A percentile compares a stretch with the other conserved stretches of the same genome.
phyloP scores from a whole-genome alignment of 148 eudicot genomes.

The Cornus suecica region DNA sequence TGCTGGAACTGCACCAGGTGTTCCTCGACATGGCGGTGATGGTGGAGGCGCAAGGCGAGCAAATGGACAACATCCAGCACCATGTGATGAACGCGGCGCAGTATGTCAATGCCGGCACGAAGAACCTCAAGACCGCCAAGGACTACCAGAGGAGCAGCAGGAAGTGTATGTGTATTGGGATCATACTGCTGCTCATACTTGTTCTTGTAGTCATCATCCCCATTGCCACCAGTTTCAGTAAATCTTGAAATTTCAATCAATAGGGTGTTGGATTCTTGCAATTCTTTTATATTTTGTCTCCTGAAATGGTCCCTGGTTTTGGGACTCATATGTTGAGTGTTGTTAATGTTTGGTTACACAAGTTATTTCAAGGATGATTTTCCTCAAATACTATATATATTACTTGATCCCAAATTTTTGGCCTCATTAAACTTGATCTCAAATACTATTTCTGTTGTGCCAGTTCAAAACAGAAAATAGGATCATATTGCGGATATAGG shows the following conservation, averaged over 20 bases:
- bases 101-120: slow-evolving; percentile 63
- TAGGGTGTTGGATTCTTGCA: not conserved
- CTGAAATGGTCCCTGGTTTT: not conserved
- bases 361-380: not conserved
- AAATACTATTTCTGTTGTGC: too few species aligned
- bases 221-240: slow-evolving; percentile 55
- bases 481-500: too few species aligned
- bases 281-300: not conserved
- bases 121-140: slow-evolving; percentile 69
- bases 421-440: too few species aligned
- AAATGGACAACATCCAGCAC: slow-evolving; percentile 88
- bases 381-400: not conserved
- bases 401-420: too few species aligned
- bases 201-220: slow-evolving; percentile 60
- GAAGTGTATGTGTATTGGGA: slow-evolving; percentile 69
- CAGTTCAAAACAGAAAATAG: too few species aligned
- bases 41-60: slow-evolving; percentile 93
- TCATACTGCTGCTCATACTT: slow-evolving; percentile 55
- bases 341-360: not conserved
- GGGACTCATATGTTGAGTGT: slow-evolving; percentile 7
- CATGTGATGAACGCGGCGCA: slow-evolving; percentile 76
- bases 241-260: slow-evolving; percentile 35
- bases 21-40: slow-evolving; percentile 94
- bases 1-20: slow-evolving; percentile 86
- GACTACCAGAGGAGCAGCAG: slow-evolving; percentile 68